Conservation (phyloP, 1,139 yeast species). For the Scheffersomyces titani region DNA sequence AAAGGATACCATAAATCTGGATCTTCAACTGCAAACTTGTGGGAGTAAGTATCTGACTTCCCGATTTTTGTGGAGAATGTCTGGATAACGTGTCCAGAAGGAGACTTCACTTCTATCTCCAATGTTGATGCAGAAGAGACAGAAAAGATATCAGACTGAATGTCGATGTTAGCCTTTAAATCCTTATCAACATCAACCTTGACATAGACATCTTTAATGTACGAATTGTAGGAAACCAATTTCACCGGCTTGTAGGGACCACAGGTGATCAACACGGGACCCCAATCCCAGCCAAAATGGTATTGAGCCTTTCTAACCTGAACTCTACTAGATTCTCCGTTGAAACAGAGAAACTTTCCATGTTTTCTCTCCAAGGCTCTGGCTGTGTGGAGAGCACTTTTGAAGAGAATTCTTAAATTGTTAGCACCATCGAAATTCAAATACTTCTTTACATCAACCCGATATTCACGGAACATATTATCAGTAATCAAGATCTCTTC, state of each 20-base stretch:
- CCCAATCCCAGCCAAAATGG: constrained; percentile 65
- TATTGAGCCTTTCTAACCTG: constrained; percentile 53
- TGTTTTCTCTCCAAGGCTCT: constrained; percentile 19
- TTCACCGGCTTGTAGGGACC: constrained; percentile 48
- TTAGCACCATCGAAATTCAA: constrained; percentile 14
- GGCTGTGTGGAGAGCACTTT: constrained; percentile 24
- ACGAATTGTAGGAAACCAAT: constrained; percentile 19
- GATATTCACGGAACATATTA: constrained; percentile 38
- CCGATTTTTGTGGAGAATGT: not conserved
- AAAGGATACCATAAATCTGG: constrained; percentile 46
- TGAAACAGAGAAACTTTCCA: constrained; percentile 14
- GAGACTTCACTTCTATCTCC: constrained; percentile 7
- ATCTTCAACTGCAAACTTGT: constrained; percentile 7
- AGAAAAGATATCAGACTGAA: constrained; percentile 4
- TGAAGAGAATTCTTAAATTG: constrained; percentile 21
- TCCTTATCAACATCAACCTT: constrained; percentile 19
- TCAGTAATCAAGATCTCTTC: constrained; percentile 27
- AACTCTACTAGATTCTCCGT: constrained; percentile 18
- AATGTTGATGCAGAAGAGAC: not conserved
- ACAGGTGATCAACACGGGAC: constrained; percentile 47
- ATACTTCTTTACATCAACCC: constrained; percentile 6
- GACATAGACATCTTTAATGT: constrained; percentile 20
- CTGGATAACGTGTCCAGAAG: constrained; percentile 2
- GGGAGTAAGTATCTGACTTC: not conserved
- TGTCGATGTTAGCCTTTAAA: constrained; percentile 12